Evolutionary conservation across 129 eudicot genomes (phyloP), one percentile per base, ranked within the genome.

Genomic region (Lactuca saligna): DNA sequence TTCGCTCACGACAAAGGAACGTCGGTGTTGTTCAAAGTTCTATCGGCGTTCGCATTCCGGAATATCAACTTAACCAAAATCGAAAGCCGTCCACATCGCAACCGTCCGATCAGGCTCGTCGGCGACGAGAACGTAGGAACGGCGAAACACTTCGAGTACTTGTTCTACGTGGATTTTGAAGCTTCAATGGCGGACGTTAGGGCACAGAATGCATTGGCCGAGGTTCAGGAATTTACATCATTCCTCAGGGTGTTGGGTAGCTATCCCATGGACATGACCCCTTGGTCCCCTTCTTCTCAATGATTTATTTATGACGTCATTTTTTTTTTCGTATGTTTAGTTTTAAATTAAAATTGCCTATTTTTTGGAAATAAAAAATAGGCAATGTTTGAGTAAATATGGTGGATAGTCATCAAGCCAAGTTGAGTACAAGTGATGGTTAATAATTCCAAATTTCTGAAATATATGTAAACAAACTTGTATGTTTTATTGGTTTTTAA

Each of bases 261-360:
- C 67, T 93, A 89, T 72, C 98, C 98, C 7, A 89, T 89, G 84
- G 97, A 93, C 50, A 89, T 93, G 98, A 84, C 97, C 13, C 98
- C 97, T 7, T 93, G 97, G 97, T 73, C 82, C n/a, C 90, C 94
- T 7, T 69, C 95, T 1, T 71, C 76, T 62, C 70, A 53, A 69
- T 69, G 81, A 79, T 56, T 77, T 38, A 65, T 46, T 56, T 65
- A 34, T 55, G 61, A 74, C 67, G 73, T 74, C 66, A 56, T 44
- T 53, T 17, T 10, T 66, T n/a, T n/a, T 33, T 2, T 31, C 13
- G 10, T 38, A 8, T 68, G 44, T 68, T 50, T 70, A 29, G 29
- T 67, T 34, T 44, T 49, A 4, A 39, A n/a, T 38, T 53, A 5
- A 48, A 53, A 38, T 76, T 68, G 38, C 68, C 34, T 14, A 37